phyloP scores from a whole-genome alignment of 2,329 filamentous ascomycete species.

The Diaporthe sp. region DNA sequence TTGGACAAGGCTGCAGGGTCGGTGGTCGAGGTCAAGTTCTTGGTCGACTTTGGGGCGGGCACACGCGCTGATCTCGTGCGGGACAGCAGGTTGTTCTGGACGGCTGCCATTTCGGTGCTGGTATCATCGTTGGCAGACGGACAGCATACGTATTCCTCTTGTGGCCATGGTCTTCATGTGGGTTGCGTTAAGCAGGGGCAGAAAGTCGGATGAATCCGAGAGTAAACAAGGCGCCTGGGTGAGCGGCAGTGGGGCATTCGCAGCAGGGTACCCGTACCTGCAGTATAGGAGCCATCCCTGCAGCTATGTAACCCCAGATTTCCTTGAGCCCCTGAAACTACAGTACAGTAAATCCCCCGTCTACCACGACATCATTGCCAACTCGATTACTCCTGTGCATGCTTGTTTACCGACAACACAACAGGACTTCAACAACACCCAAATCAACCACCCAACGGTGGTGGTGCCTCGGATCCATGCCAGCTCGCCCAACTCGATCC shows the following conservation, averaged over 20 bases:
- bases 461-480: too few relatives aligned
- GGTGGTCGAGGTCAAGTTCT: conserved; percentile 3
- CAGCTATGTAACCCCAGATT: background rate
- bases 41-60: conserved; percentile 28
- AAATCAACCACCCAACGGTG: too few relatives aligned
- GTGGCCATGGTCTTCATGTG: background rate
- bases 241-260: background rate
- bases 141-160: too few relatives aligned
- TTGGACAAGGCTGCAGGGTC: background rate
- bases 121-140: background rate
- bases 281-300: background rate
- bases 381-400: too few relatives aligned
- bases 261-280: background rate
- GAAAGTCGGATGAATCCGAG: background rate
- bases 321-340: too few relatives aligned
- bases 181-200: background rate
- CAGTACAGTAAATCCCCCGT: too few relatives aligned
- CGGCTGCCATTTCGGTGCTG: conserved; percentile 23
- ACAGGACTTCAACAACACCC: too few relatives aligned
- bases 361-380: too few relatives aligned
- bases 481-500: too few relatives aligned
- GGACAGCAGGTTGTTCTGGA: conserved; percentile 28
- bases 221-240: background rate
- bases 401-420: too few relatives aligned
- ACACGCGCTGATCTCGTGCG: conserved; percentile 38